These are phyloP conservation scores for Mollisiaceae sp. DNA, from an alignment of 2,329 filamentous ascomycete species.

Conservation along the genomic window DNA sequence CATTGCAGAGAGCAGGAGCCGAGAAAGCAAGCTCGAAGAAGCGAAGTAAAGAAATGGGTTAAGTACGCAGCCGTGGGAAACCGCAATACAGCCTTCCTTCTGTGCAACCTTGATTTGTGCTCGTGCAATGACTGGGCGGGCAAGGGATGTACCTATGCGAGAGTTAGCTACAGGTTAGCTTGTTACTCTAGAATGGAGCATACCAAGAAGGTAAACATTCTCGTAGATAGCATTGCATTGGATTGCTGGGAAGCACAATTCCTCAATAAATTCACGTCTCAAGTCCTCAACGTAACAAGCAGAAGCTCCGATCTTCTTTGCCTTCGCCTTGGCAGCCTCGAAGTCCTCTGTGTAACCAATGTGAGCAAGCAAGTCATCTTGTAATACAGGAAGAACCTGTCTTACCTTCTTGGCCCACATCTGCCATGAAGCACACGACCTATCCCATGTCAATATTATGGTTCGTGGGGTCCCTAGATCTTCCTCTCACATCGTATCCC, in stretches of 20 bases:
- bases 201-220: constrained; percentile 65
- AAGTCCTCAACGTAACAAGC: constrained; percentile 61
- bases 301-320: constrained; percentile 50
- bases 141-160: constrained; percentile 60
- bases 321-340: constrained; percentile 74
- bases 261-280: constrained; percentile 76
- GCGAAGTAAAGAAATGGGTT: too few relatives aligned
- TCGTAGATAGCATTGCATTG: constrained; percentile 76
- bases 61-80: constrained; percentile 54
- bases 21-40: too few relatives aligned
- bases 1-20: too few relatives aligned
- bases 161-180: not conserved
- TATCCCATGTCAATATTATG: constrained; percentile 14
- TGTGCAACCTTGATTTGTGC: constrained; percentile 68
- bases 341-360: constrained; percentile 64
- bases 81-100: constrained; percentile 56
- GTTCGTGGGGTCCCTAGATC: not conserved
- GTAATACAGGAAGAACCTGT: not conserved
- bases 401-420: constrained; percentile 71
- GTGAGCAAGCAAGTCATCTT: constrained; percentile 11
- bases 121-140: constrained; percentile 72
- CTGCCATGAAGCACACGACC: constrained; percentile 60
- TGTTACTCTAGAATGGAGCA: constrained; percentile 19
- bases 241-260: constrained; percentile 76
- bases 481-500: constrained; percentile 49